Evolutionary conservation across 768 basidiomycete species (phyloP).

Genomic region (Pulveroboletus sp.): DNA sequence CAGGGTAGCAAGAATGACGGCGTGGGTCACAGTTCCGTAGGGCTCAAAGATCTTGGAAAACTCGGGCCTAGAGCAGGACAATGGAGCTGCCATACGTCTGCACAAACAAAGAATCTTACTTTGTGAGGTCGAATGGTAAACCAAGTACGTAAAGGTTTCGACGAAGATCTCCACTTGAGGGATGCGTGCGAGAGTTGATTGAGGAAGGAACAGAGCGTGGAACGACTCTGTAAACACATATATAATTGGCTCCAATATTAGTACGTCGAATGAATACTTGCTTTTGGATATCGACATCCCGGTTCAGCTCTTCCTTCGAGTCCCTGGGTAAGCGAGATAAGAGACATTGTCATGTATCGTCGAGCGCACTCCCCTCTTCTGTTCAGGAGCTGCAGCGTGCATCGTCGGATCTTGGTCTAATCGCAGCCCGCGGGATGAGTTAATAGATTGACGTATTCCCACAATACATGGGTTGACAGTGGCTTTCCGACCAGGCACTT

Average conservation of each 20-base stretch:
- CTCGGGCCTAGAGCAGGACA: slow-evolving; percentile 39
- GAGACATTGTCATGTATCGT: not conserved
- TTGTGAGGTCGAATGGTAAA: slow-evolving; percentile 75
- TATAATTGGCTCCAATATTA: slow-evolving; percentile 11
- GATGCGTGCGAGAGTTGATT: slow-evolving; percentile 11
- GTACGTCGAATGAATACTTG: slow-evolving; percentile 33
- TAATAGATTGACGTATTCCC: not conserved
- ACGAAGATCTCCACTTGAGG: slow-evolving; percentile 42
- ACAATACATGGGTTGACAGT: slow-evolving; percentile 8
- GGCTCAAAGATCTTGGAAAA: slow-evolving; percentile 60
- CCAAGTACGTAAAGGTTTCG: slow-evolving; percentile 86
- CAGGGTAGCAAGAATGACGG: slow-evolving; percentile 79
- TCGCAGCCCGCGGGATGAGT: slow-evolving; percentile 6
- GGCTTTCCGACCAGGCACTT: not conserved
- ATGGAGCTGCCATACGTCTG: not conserved
- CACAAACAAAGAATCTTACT: slow-evolving; percentile 41
- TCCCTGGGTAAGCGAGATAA: slow-evolving; percentile 16
- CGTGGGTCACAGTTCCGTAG: slow-evolving; percentile 69
- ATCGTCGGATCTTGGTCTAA: slow-evolving; percentile 12
- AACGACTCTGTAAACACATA: slow-evolving; percentile 33
- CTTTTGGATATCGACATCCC: slow-evolving; percentile 53
- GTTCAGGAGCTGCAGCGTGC: not conserved
- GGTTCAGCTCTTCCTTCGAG: slow-evolving; percentile 36
- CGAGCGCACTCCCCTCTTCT: slow-evolving; percentile 10
- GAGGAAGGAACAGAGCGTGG: slow-evolving; percentile 19